Percentiles rank a stretch among this genome's conserved stretches.
Evolutionary conservation across 2,329 filamentous ascomycete genomes (phyloP).

Genomic region (Aspergillus brunneoviolaceus): DNA sequence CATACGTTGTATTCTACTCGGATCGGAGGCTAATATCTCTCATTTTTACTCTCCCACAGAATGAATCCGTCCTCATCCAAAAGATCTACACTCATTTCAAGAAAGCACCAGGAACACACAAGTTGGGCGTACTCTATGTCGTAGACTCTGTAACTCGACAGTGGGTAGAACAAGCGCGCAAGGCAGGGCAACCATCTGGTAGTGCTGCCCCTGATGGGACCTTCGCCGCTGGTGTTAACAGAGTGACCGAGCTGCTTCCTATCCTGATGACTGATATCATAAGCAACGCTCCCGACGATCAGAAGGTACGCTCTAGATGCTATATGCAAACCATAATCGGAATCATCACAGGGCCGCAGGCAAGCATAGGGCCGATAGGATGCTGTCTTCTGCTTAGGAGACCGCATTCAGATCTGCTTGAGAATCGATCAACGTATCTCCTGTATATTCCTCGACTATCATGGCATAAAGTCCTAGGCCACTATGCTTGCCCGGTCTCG

Average conservation of each 20-base stretch:
- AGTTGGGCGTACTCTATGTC: conserved; percentile 98
- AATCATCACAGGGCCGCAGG: conserved; percentile 33
- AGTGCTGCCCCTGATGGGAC: conserved; percentile 83
- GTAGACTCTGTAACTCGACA: conserved; percentile 99
- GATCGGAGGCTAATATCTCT: conserved; percentile 24
- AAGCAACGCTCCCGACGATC: conserved; percentile 81
- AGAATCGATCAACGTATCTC: conserved; percentile 27
- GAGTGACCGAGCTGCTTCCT: conserved; percentile 92
- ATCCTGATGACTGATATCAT: conserved; percentile 94
- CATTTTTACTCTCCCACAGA: conserved; percentile 55
- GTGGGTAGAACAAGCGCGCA: conserved; percentile 95
- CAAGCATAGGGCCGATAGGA: conserved; percentile 25
- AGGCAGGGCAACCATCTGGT: conserved; percentile 77
- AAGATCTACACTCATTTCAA: conserved; percentile 98
- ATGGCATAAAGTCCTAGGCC: conserved; percentile 25
- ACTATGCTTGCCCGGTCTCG: conserved; percentile 13
- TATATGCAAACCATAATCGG: conserved; percentile 22
- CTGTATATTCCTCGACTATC: conserved; percentile 22
- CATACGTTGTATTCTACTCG: neutral
- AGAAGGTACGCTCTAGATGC: conserved; percentile 78
- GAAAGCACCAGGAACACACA: conserved; percentile 90
- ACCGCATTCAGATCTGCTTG: conserved; percentile 6
- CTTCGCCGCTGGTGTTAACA: conserved; percentile 90
- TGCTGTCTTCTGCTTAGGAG: conserved; percentile 16
- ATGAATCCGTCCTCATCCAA: conserved; percentile 90